Percentiles rank a stretch among this genome's conserved stretches.
Evolutionary conservation across 345 rosid genomes (phyloP).

Genomic region (Limnanthes douglasii): DNA sequence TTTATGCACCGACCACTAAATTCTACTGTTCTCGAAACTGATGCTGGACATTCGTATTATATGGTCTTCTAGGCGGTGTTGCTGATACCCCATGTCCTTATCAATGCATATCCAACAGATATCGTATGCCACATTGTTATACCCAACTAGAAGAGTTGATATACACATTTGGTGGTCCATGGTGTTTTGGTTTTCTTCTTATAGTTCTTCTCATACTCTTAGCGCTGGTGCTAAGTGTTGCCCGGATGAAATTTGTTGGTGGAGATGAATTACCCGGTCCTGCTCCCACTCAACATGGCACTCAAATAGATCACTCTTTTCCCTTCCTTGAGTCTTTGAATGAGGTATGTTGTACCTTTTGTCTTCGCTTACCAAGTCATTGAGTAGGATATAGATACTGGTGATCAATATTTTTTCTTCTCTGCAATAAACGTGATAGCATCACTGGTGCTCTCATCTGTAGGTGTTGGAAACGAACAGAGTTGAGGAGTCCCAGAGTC

Average conservation of each 20-base stretch:
- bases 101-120: conserved; percentile 70
- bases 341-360: conserved; percentile 36
- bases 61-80: conserved; percentile 95
- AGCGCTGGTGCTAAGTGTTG: conserved; percentile 87
- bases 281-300: conserved; percentile 44
- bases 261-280: conserved; percentile 62
- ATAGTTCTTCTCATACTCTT: conserved; percentile 61
- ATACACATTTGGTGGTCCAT: conserved; percentile 94
- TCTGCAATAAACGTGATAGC: no score
- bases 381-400: no score
- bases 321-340: conserved; percentile 89
- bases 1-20: no score
- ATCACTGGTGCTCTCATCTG: conserved; percentile 4
- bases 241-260: conserved; percentile 80
- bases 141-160: conserved; percentile 83
- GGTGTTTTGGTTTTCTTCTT: conserved; percentile 65
- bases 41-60: no score
- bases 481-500: conserved; percentile 74
- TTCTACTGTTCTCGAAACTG: no score
- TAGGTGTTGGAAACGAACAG: conserved; percentile 83
- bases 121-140: conserved; percentile 84
- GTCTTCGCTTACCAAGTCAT: no score
- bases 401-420: no score
- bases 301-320: conserved; percentile 58
- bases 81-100: conserved; percentile 81